Base-by-base conservation (phyloP, 257 asterid species). In the Forsythia viridissima region DNA sequence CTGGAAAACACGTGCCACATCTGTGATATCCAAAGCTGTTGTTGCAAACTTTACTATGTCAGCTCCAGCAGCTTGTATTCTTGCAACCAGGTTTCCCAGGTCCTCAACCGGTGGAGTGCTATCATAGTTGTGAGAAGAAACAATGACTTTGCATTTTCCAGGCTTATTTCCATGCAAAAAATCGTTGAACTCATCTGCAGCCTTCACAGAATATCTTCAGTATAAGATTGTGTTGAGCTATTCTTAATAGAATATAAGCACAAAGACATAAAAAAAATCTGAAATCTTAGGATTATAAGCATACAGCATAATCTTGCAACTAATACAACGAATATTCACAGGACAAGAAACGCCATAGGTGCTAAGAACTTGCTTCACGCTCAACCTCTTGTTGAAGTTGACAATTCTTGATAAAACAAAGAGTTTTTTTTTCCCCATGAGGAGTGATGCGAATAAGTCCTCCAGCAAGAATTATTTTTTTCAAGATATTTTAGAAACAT, bases 11-110 rank as follows among this genome's bases (percentile, higher is more conserved):
- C 98, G 93, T 8, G 97, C 97, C 16, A 90, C 97, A 70, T 96
- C 98, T 0, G 94, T 91, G 87, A 96, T 87, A 85, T 93, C 97
- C 78, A 74, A 71, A 71, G 98, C 97, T 43, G 98, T 93, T 61
- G 99, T 96, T 69, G 99, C 98, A 76, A 96, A 86, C 86, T 96
- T 93, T 78, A 96, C 95, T 8, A 96, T 90, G 91, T 96, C 99
- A 18, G 99, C 99, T 57, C 99, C 99, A 68, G 92, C 85, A 79
- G 94, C 97, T 88, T 93, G 99, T 85, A 96, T 96, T 78, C 90
- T 85, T 69, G 96, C 97, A 43, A 93, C 99, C 67, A 96, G 99
- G 85, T 89, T 74, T 52, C 98, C 97, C 51, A 96, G 91, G 24
- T 93, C 97, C 86, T 96, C 96, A 15, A 85, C 82, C 9, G 97